Base-by-base conservation (phyloP, 805 yeast species). In the Martiniozyma abietophila region DNA sequence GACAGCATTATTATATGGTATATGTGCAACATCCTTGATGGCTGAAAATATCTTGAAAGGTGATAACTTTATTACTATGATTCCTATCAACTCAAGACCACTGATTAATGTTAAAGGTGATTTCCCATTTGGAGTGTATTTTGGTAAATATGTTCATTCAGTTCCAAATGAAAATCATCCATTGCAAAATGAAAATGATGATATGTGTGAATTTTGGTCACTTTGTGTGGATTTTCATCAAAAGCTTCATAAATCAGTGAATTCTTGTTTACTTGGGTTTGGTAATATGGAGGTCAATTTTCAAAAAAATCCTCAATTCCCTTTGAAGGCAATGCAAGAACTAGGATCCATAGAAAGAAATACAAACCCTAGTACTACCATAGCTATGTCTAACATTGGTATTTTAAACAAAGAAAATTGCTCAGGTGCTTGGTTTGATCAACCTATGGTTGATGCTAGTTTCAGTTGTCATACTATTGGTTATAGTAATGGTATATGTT, bases 341-440 rank as follows among this genome's bases (percentile, higher is more conserved):
- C 10, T 41, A 18, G 29, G 31, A 4, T 15, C 35, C 6, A 11
- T 33, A 14, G 27, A 23, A 7, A 25, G 30, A n/a, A 36, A 41
- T 21, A 8, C n/a, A 2, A 17, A 26, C 4, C 44, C 44, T 1
- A 25, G 24, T 3, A 27, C 37, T 8, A 29, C 40, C 5, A 8
- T 38, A 3, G 35, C 28, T 11, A 41, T 41, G 12, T 41, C 44
- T 8, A 41, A 41, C 26, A 9, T 41, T 8, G 42, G 42, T 9
- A 29, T 27, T 9, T 2, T 41, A 3, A 9, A 22, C 7, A 20
- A 33, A 3, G 9, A 12, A 3, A 15, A 12, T 2, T 28, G 28
- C 10, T 11, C 10, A 8, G 11, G 25, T 7, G 32, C 29, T 5
- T 41, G 37, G 28, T 41, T 41, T 34, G 42, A 35, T 25, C 44